These are phyloP conservation scores for Eucalyptus tenuipes DNA, from an alignment of 345 rosid genomes.

Conservation along the genomic window DNA sequence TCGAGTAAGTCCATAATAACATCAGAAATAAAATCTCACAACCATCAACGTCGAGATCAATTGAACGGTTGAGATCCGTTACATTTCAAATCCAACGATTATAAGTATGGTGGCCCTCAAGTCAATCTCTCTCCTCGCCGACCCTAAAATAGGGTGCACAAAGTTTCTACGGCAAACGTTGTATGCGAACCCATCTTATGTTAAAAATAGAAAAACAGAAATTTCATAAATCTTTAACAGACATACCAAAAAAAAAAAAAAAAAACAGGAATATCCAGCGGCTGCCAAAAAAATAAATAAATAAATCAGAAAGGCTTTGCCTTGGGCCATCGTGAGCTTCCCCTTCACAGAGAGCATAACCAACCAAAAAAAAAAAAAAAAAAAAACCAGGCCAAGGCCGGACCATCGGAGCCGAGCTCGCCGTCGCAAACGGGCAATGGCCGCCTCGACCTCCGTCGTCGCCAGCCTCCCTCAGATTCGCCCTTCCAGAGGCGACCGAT, in stretches of 20 bases:
- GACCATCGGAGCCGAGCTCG: not conserved
- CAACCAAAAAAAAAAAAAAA: not conserved
- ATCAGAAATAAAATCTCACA: not conserved
- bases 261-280: not conserved
- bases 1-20: not conserved
- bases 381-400: not conserved
- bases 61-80: not conserved
- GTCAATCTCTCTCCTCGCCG: not conserved
- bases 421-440: not conserved
- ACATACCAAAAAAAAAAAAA: not conserved
- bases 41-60: not conserved
- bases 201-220: not conserved
- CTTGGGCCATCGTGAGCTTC: not conserved
- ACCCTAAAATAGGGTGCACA: not conserved
- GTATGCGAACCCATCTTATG: not conserved
- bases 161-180: not conserved
- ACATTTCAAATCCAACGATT: not conserved
- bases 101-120: not conserved
- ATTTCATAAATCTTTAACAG: not conserved
- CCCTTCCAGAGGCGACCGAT: not conserved
- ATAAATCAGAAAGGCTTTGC: not conserved
- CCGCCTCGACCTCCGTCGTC: slow-evolving; percentile 4
- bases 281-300: not conserved
- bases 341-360: not conserved
- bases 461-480: slow-evolving; percentile 1